Conservation (phyloP, 768 basidiomycete genomes). For the Phanerodontia chrysosporium region DNA sequence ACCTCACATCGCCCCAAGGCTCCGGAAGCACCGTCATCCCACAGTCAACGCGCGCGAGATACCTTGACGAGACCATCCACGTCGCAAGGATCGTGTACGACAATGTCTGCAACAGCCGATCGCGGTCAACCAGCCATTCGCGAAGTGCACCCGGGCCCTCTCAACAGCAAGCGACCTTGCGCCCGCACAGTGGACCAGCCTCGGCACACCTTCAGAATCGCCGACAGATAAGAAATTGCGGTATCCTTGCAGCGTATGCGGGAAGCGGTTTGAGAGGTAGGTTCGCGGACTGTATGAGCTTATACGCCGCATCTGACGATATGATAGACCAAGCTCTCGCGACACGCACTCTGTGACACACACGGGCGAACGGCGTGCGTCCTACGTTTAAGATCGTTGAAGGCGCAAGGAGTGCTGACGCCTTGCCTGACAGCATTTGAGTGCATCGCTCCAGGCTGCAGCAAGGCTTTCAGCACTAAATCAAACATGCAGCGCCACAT, state of each 20-base stretch:
- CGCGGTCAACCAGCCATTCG: no score
- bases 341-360: slow-evolving; percentile 6
- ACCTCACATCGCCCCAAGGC: no score
- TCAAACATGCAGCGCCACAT: slow-evolving; percentile 13
- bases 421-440: not conserved
- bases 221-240: not conserved
- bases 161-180: not conserved
- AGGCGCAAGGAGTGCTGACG: not conserved
- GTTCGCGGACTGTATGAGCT: not conserved
- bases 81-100: no score
- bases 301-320: not conserved
- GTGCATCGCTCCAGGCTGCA: not conserved
- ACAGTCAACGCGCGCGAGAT: no score
- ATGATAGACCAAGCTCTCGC: slow-evolving; percentile 1
- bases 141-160: no score
- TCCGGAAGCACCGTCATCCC: no score
- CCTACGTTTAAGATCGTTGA: not conserved
- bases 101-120: not conserved
- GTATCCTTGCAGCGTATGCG: slow-evolving; percentile 3
- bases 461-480: slow-evolving; percentile 4
- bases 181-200: not conserved
- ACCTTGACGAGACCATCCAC: no score
- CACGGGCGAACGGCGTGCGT: slow-evolving; percentile 5
- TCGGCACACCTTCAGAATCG: not conserved
- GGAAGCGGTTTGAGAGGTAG: slow-evolving; percentile 1